A percentile compares a stretch with the other conserved stretches of the same genome.
These are phyloP conservation scores for Magnolia changhungtana DNA, from an alignment of 164 flowering plant species.

Conservation along the genomic window DNA sequence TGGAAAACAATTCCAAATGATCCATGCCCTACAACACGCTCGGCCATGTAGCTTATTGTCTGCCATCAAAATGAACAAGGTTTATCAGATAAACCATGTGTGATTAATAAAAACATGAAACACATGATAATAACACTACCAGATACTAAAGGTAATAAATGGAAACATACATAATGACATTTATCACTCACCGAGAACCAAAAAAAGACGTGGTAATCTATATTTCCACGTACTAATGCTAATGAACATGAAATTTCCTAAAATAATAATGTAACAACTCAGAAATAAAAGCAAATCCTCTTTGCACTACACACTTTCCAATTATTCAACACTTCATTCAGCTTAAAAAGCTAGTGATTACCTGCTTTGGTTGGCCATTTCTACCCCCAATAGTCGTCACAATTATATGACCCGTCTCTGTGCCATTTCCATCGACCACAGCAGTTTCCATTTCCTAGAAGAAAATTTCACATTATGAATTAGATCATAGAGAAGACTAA, in stretches of 20 bases:
- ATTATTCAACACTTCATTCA: neutral
- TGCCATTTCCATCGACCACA: slow-evolving; percentile 59
- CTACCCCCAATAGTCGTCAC: slow-evolving; percentile 69
- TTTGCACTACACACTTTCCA: neutral
- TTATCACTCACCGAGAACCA: neutral
- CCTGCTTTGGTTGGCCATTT: slow-evolving; percentile 68
- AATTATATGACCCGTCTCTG: slow-evolving; percentile 71
- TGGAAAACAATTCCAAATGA: slow-evolving; percentile 69
- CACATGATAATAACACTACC: neutral
- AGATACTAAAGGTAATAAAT: neutral
- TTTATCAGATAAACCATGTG: neutral
- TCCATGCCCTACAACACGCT: slow-evolving; percentile 67
- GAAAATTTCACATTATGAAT: neutral
- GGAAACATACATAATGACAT: neutral
- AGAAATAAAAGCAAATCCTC: neutral
- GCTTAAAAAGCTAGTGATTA: slow-evolving; percentile 6
- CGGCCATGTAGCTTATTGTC: slow-evolving; percentile 75
- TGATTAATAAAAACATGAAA: neutral
- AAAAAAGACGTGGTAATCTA: neutral
- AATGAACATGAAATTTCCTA: neutral
- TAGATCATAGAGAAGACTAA: neutral
- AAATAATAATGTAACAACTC: neutral
- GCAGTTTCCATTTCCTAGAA: slow-evolving; percentile 55
- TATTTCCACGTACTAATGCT: neutral
- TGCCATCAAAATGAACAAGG: slow-evolving; percentile 14